phyloP scores from a whole-genome alignment of 352 stramenopile genomes.

The Globisporangium barbulae region DNA sequence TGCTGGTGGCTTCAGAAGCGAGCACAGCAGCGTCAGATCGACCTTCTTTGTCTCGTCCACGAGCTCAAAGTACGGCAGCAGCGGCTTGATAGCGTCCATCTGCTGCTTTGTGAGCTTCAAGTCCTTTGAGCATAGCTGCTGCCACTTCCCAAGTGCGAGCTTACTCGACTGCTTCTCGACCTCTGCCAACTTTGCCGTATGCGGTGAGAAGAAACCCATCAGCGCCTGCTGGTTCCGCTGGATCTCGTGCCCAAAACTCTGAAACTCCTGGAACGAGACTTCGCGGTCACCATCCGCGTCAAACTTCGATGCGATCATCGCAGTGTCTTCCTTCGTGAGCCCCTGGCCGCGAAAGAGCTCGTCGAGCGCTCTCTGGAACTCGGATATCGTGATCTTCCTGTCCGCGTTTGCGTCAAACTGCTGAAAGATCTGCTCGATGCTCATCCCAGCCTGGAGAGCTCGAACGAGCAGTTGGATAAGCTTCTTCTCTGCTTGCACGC shows the following conservation, averaged over 20 bases:
- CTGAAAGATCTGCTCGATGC: slow-evolving; percentile 62
- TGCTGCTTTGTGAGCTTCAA: slow-evolving; percentile 25
- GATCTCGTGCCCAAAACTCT: slow-evolving; percentile 47
- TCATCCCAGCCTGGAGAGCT: slow-evolving; percentile 42
- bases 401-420: slow-evolving; percentile 71
- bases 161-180: neutral
- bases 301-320: slow-evolving; percentile 40
- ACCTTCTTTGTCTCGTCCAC: slow-evolving; percentile 24
- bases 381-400: slow-evolving; percentile 44
- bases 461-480: slow-evolving; percentile 61
- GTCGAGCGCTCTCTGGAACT: slow-evolving; percentile 59
- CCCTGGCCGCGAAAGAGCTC: slow-evolving; percentile 38
- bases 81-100: slow-evolving; percentile 17
- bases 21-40: slow-evolving; percentile 14
- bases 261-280: slow-evolving; percentile 58
- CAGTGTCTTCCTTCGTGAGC: slow-evolving; percentile 35
- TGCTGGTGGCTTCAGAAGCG: slow-evolving; percentile 4
- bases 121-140: slow-evolving; percentile 26
- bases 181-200: slow-evolving; percentile 20
- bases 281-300: slow-evolving; percentile 54
- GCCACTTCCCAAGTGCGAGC: slow-evolving; percentile 29
- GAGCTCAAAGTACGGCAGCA: slow-evolving; percentile 29
- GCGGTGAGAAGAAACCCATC: slow-evolving; percentile 22
- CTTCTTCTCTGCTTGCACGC: slow-evolving; percentile 39
- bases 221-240: slow-evolving; percentile 28